These are phyloP conservation scores for Knoxdaviesia proteae DNA, from an alignment of 2,329 filamentous ascomycete species.

Conservation along the genomic window DNA sequence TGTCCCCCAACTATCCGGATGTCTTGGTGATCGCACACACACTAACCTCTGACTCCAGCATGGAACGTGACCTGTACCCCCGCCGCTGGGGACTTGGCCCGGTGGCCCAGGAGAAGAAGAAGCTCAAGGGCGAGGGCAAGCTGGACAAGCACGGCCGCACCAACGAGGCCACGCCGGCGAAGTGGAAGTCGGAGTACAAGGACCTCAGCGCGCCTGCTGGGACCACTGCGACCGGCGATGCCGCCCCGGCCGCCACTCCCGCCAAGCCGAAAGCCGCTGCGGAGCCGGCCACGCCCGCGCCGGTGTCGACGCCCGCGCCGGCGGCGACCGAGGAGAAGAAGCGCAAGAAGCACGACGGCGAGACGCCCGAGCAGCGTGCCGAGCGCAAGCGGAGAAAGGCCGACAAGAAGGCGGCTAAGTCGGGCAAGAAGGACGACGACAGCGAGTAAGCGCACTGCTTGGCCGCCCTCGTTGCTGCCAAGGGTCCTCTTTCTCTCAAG, in stretches of 20 bases:
- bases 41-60: slow-evolving; percentile 16
- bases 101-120: slow-evolving; percentile 93
- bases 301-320: slow-evolving; percentile 17
- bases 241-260: slow-evolving; percentile 12
- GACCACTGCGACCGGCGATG: slow-evolving; percentile 14
- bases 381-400: slow-evolving; percentile 39
- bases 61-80: slow-evolving; percentile 97
- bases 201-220: slow-evolving; percentile 46
- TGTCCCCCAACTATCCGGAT: no score
- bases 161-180: slow-evolving; percentile 81
- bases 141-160: slow-evolving; percentile 90
- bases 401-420: slow-evolving; percentile 37
- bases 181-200: slow-evolving; percentile 86
- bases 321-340: slow-evolving; percentile 38
- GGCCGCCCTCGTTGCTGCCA: no score
- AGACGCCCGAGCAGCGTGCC: slow-evolving; percentile 48
- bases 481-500: no score
- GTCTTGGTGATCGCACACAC: no score
- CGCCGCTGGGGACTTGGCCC: slow-evolving; percentile 91
- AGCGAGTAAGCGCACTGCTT: slow-evolving; percentile 19
- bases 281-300: slow-evolving; percentile 15
- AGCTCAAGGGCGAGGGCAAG: slow-evolving; percentile 95
- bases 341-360: slow-evolving; percentile 67
- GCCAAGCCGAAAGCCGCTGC: slow-evolving; percentile 6
- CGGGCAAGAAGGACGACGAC: slow-evolving; percentile 34